Evolutionary conservation across 2,329 filamentous ascomycete species (phyloP).

Genomic region (Xylariaceae sp.): DNA sequence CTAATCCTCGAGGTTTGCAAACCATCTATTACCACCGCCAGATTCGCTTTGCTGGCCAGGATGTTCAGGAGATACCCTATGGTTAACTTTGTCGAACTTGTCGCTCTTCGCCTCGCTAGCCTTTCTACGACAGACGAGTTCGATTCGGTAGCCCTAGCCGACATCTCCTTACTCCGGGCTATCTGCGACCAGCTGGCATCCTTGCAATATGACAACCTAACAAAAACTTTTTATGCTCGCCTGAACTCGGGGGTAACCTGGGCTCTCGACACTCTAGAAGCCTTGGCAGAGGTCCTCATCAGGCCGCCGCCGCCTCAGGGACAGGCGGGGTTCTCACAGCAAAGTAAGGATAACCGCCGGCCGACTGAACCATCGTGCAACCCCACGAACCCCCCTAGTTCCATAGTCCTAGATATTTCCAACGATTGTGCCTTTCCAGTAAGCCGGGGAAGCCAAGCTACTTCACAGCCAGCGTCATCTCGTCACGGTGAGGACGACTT

Average conservation of each 20-base stretch:
- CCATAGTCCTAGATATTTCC: constrained; percentile 2
- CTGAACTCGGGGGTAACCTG: constrained; percentile 8
- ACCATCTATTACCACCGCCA: constrained; percentile 10
- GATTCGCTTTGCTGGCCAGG: constrained; percentile 22
- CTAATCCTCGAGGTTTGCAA: constrained; percentile 21
- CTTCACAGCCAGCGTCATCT: background rate
- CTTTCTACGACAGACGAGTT: background rate
- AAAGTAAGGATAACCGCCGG: background rate
- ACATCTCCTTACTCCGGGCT: constrained; percentile 13
- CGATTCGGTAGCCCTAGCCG: constrained; percentile 1
- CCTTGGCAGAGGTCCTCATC: background rate
- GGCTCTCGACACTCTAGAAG: constrained; percentile 17
- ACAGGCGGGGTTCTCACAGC: background rate
- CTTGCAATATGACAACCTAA: constrained; percentile 14
- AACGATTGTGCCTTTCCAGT: background rate
- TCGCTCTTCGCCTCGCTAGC: constrained; percentile 14
- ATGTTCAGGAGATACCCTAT: constrained; percentile 28
- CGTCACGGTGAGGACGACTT: constrained; percentile 13
- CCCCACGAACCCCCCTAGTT: background rate
- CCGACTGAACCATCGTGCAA: background rate
- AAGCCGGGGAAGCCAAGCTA: background rate
- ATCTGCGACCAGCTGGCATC: constrained; percentile 12
- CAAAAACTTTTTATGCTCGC: constrained; percentile 18
- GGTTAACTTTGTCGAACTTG: constrained; percentile 29
- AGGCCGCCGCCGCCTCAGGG: background rate